Conservation (phyloP, 108 stramenopile genomes). For the Asterionellopsis glacialis region DNA sequence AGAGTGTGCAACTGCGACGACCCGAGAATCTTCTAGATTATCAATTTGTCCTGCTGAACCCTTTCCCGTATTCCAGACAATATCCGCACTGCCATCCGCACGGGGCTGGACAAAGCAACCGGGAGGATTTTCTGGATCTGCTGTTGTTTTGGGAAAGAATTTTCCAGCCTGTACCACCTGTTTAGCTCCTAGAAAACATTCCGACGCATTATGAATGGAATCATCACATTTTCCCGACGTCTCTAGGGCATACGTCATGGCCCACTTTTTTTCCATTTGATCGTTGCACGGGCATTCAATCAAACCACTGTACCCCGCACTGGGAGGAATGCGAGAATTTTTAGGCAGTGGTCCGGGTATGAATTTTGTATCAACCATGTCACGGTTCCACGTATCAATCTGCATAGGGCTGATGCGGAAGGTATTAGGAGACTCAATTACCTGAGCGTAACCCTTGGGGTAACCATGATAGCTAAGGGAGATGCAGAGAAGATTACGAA, state of each 20-base stretch:
- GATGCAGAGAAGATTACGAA: too few species aligned
- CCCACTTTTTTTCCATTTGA: constrained; percentile 6
- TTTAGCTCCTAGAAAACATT: constrained; percentile 1
- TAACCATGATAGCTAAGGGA: constrained; percentile 27
- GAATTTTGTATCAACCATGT: constrained; percentile 15
- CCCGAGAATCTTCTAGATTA: neutral
- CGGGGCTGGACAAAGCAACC: constrained; percentile 7
- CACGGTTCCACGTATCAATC: constrained; percentile 43
- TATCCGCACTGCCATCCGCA: constrained; percentile 2
- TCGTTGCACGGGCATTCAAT: constrained; percentile 36
- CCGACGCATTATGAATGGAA: constrained; percentile 1
- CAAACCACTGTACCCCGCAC: constrained; percentile 26
- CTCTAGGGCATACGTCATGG: constrained; percentile 1
- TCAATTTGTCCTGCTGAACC: neutral
- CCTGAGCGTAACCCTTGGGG: constrained; percentile 37
- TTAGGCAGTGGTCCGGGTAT: constrained; percentile 20
- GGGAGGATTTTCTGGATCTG: neutral
- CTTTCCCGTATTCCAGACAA: constrained; percentile 7
- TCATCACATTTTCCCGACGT: neutral
- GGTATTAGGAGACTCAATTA: constrained; percentile 19
- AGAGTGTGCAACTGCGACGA: neutral
- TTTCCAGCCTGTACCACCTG: neutral
- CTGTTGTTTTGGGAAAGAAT: neutral
- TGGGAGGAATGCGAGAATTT: constrained; percentile 14
- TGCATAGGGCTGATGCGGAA: constrained; percentile 36